Base-by-base conservation (phyloP, 768 basidiomycete genomes). In the Lyophyllum decastes region DNA sequence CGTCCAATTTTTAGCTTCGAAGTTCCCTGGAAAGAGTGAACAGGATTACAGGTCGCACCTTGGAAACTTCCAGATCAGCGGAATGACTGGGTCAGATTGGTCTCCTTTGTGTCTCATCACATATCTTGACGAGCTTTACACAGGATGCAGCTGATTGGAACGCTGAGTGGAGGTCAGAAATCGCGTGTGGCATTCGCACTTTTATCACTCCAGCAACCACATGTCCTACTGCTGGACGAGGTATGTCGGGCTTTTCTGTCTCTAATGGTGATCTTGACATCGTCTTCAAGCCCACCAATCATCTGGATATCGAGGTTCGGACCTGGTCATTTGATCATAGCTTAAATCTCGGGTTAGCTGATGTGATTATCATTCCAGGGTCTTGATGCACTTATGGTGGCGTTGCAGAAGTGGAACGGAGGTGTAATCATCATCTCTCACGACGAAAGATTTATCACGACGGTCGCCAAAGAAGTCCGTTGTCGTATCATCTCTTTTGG, bases 1-100 rank as follows among this genome's bases (percentile, higher is more conserved):
- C 0, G 97, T 98, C 10, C 90, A 92, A 65, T 98, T 97, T 77
- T 77, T 99, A 27, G 93, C 94, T 14, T 86, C 87, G 22, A 92
- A 85, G 66, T 98, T 91, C 79, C 97, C 97, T 1, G 96, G 97
- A 0, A 90, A 89, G 73, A 93, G 83, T 6, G 97, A 98, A 73
- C 96, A 98, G 72, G 97, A 98, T 70, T 98, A 98, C 71, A 83
- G 97, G 60, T 72, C 75, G n/a, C 97, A 98, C 75, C 80, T 99
- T 12, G 97, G 96, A 6, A 94, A 95, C 57, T 97, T 98, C 78
- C 95, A 97, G 65, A 96, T 98, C 66, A 97, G 92, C 59, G 94
- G 95, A 43, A 88, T 96, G 86, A 96, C 95, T 1, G 91, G 92
- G 91, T 90, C 50, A 35, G 77, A 66, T 24, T 4, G 14, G 14